Evolutionary conservation across 805 yeast species (phyloP), one percentile per base, ranked within the genome.

Genomic region (Starmerella geochares): DNA sequence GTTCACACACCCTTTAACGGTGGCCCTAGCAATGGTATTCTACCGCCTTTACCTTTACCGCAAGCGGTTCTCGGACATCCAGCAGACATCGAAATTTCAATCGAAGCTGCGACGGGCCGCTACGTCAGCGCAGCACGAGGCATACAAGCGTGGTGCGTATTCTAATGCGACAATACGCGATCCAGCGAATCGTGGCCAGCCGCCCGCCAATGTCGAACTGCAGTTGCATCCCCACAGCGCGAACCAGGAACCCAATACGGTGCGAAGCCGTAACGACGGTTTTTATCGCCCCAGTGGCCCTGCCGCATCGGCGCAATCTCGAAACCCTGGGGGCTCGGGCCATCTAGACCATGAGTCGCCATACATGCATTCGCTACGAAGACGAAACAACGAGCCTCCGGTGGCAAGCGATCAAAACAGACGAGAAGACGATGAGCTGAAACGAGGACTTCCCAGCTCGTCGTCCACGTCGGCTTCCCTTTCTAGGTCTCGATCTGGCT

Each of bases 31-130:
- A 1, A 69, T 92, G 31, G 80, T 86, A 8, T 78, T 86, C 54
- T 69, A 88, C 9, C 74, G 98, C 46, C 69, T 92, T 41, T 85
- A 84, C 63, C 84, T 95, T 86, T 92, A 85, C 66, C 95, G 87
- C 63, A 76, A 86, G 56, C 76, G 81, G 58, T 86, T 92, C 65
- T 90, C 86, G 62, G 78, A 81, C 57, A 88, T 92, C 63, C 81
- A 81, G 54, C 77, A 73, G 52, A 74, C 75, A 47, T 85, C 96
- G n/a, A 84, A 83, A 60, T 63, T 77, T 52, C 83, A 88, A 63
- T 83, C 80, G 64, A 77, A 78, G 61, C 79, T 87, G 83, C 77
- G 98, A 60, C 72, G 95, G 53, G 78, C 87, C 0, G 80, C 82
- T 8, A 61, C 81, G 46, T 79, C 83, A 20, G 81, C 81, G 0